Evolutionary conservation across 2,329 filamentous ascomycete genomes (phyloP).

Genomic region (Berkeleyomyces rouxiae): DNA sequence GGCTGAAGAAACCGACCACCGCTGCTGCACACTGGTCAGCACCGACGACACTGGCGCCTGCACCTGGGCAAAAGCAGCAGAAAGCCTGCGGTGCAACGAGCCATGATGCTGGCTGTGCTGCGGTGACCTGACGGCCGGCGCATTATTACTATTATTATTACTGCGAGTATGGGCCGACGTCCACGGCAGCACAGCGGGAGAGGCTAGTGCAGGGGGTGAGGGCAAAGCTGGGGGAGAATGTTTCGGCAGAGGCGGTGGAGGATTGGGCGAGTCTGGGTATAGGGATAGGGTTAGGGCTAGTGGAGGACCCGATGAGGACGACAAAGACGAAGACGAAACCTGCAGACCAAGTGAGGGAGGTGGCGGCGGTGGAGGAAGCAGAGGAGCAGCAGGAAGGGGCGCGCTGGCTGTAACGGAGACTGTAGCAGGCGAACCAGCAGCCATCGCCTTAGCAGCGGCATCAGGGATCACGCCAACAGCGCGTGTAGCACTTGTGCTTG

Average conservation of each 20-base stretch:
- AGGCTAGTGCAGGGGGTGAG: not conserved
- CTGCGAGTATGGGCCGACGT: not conserved
- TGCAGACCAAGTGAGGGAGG: not conserved
- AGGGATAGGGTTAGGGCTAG: not conserved
- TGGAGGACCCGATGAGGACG: not conserved
- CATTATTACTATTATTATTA: not conserved
- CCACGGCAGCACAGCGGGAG: not conserved
- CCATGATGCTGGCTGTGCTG: not conserved
- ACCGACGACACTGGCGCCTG: not conserved
- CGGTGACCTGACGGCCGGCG: not conserved
- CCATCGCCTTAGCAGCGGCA: not conserved
- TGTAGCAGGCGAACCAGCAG: not conserved
- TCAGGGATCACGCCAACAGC: not conserved
- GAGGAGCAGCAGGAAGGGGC: not conserved
- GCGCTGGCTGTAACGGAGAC: not conserved
- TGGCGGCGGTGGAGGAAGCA: not conserved
- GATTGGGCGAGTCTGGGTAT: not conserved
- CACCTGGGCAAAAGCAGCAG: not conserved
- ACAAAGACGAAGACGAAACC: not conserved
- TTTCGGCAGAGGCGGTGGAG: slow-evolving; percentile 1
- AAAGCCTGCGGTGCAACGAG: not conserved
- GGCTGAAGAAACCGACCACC: not conserved
- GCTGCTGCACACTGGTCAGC: not conserved
- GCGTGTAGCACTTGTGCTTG: not conserved
- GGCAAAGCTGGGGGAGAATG: not conserved